Conservation (phyloP, 257 asterid species). For the Knoxia roxburghii region DNA sequence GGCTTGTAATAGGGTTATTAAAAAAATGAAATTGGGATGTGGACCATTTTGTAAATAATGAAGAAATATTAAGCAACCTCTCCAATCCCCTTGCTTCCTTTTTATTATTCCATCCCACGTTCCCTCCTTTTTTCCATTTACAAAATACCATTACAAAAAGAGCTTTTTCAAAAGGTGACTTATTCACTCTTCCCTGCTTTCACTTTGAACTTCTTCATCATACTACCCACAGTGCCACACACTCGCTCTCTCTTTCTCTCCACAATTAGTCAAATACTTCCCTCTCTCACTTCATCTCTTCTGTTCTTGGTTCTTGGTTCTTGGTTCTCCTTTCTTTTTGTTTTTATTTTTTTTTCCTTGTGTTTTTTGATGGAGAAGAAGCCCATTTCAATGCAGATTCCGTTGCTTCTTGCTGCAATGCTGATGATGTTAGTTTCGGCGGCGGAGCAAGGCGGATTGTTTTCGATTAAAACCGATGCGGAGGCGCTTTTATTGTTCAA, state of each 20-base stretch:
- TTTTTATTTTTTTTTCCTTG: neutral
- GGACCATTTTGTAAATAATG: no score
- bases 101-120: slow-evolving; percentile 23
- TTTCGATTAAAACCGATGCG: slow-evolving; percentile 56
- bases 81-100: slow-evolving; percentile 12
- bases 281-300: slow-evolving; percentile 16
- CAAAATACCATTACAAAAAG: slow-evolving; percentile 28
- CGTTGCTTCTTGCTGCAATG: slow-evolving; percentile 24
- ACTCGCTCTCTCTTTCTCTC: slow-evolving; percentile 20
- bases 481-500: slow-evolving; percentile 66
- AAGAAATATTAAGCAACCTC: neutral
- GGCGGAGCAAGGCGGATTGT: slow-evolving; percentile 12
- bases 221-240: slow-evolving; percentile 34
- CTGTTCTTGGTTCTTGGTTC: neutral
- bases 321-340: no score
- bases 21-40: no score
- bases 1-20: no score
- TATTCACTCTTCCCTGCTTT: slow-evolving; percentile 32
- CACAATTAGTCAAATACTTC: slow-evolving; percentile 15
- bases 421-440: slow-evolving; percentile 14
- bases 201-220: slow-evolving; percentile 50
- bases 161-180: slow-evolving; percentile 59
- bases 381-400: slow-evolving; percentile 19
- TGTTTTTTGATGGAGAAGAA: slow-evolving; percentile 35
- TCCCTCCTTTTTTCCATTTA: slow-evolving; percentile 54